phyloP scores from a whole-genome alignment of 257 asterid species.

The Jaltomata sinuosa region DNA sequence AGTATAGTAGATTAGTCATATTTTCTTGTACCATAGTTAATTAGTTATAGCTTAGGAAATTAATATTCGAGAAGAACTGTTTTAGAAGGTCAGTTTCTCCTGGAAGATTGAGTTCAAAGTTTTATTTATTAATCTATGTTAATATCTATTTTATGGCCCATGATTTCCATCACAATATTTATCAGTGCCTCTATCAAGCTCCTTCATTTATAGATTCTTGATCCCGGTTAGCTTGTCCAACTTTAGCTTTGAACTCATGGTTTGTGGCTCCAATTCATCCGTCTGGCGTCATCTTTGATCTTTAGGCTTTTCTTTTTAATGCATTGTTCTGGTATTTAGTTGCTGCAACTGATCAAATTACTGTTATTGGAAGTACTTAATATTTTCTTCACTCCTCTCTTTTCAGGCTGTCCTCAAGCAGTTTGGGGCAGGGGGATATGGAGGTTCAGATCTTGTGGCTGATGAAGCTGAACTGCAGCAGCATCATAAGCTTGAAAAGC shows the following conservation, averaged over 20 bases:
- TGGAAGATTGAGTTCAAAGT: background rate
- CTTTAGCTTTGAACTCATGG: background rate
- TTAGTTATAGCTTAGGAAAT: background rate
- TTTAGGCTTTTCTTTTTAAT: background rate
- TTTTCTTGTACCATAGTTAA: background rate
- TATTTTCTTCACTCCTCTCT: background rate
- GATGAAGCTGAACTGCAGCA: conserved; percentile 85
- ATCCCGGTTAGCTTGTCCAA: background rate
- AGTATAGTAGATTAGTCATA: background rate
- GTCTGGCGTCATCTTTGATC: background rate
- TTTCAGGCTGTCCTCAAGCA: conserved; percentile 94
- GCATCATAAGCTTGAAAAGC: conserved; percentile 96
- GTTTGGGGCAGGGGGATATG: conserved; percentile 75
- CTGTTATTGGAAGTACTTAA: background rate
- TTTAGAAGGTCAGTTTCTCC: background rate
- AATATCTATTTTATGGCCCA: background rate
- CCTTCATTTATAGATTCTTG: background rate
- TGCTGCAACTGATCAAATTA: background rate
- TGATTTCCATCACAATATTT: background rate
- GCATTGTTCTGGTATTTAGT: background rate
- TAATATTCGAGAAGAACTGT: background rate
- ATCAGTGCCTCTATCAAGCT: background rate
- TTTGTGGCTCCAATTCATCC: background rate
- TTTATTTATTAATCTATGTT: background rate
- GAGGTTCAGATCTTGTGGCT: conserved; percentile 65